Evolutionary conservation across 2,329 filamentous ascomycete species (phyloP), one percentile per base, ranked within the genome.

Genomic region (Periconia sp.): DNA sequence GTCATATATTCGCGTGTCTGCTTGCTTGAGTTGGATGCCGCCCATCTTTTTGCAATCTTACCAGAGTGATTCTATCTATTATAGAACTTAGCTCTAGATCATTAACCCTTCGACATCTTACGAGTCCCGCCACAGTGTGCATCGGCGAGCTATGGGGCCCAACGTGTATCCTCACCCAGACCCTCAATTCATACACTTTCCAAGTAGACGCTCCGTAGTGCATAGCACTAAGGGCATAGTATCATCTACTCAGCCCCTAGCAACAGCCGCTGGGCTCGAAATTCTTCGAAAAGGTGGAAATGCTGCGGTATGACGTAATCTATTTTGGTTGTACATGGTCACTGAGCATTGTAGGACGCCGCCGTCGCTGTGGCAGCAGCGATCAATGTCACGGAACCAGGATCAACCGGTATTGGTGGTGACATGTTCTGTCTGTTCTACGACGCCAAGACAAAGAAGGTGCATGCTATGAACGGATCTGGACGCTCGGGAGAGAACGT

Each of bases 401-500:
- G 85, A 46, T 94, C 88, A 5, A 97, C 94, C 1, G 94, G 94
- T 28, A 96, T 99, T 47, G 94, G 94, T 43, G 94, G 94, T 50
- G 94, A 99, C 73, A 91, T 96, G 85, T 99, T 97, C 74, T 92
- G 92, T 69, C 82, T 97, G 24, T 96, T 84, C 78, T 97, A 92
- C 75, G 83, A 95, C 65, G 89, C 90, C 29, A 82, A 86, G 57
- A 89, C 86, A 0, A 87, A 88, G 64, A 87, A 88, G 51, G 86
- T 97, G 7, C 86, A 85, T 40, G 89, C 91, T 8, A 76, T 97
- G 70, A 99, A 99, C 70, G 94, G 92, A 15, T 96, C 92, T 1
- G 94, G 94, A n/a, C 85, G 94, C 19, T 83, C 90, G 3, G 85
- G 88, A 4, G 78, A 73, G 37, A 83, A 86, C 25, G 84, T 75